phyloP scores from a whole-genome alignment of 176 grass and related monocot species.

The Lolium multiflorum region DNA sequence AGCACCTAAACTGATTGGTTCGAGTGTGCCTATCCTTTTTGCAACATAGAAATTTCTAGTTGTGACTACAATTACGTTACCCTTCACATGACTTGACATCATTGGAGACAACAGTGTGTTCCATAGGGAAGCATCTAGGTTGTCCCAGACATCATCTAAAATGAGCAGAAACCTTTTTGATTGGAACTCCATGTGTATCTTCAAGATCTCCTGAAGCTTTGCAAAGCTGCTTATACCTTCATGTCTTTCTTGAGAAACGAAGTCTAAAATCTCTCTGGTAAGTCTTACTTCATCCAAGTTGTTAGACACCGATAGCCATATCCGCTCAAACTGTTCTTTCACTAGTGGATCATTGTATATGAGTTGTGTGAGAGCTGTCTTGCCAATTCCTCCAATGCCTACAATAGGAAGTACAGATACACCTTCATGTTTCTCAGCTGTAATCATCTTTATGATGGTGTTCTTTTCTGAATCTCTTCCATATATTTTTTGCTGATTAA shows the following conservation, averaged over 20 bases:
- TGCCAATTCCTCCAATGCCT: slow-evolving; percentile 37
- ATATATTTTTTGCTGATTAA: not conserved
- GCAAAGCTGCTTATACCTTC: not conserved
- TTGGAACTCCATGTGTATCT: not conserved
- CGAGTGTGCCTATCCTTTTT: slow-evolving; percentile 16
- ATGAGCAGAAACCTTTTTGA: slow-evolving; percentile 10
- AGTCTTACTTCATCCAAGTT: slow-evolving; percentile 14
- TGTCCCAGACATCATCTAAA: slow-evolving; percentile 50
- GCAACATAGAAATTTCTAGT: slow-evolving; percentile 38
- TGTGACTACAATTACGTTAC: slow-evolving; percentile 29
- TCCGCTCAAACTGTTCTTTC: not conserved
- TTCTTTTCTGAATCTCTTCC: slow-evolving; percentile 28
- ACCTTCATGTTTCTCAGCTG: not conserved
- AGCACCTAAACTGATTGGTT: not conserved
- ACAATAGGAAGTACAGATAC: slow-evolving; percentile 27
- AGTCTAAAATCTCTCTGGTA: slow-evolving; percentile 29
- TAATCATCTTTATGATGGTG: slow-evolving; percentile 5
- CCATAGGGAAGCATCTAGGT: not conserved
- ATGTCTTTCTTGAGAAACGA: not conserved
- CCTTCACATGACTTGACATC: not conserved
- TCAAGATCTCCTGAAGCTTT: slow-evolving; percentile 9
- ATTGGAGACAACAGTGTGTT: slow-evolving; percentile 13
- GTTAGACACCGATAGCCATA: slow-evolving; percentile 31
- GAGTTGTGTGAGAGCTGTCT: slow-evolving; percentile 28
- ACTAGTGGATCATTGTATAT: slow-evolving; percentile 11